Conservation (phyloP, 2,329 filamentous ascomycete genomes). For the Fusarium napiforme region DNA sequence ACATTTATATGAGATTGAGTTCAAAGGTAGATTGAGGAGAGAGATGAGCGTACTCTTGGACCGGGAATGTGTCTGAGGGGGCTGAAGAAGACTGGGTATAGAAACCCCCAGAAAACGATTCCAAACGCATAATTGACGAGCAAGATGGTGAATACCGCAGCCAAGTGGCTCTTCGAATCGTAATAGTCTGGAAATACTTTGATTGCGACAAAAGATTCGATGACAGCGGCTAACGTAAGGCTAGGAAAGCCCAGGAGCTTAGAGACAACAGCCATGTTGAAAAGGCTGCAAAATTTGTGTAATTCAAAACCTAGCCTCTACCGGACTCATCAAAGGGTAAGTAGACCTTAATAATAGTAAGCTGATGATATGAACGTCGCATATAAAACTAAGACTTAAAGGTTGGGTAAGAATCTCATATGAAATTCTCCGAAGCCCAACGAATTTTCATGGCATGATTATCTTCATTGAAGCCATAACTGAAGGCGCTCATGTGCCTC, state of each 20-base stretch:
- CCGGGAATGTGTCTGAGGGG: conserved; percentile 38
- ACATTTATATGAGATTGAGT: neutral
- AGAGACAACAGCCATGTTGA: conserved; percentile 28
- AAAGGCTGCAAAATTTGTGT: neutral
- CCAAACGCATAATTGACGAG: conserved; percentile 37
- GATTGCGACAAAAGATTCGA: conserved; percentile 44
- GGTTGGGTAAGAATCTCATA: neutral
- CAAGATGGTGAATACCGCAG: conserved; percentile 17
- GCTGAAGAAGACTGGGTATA: conserved; percentile 39
- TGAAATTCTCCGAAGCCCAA: neutral
- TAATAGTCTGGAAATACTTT: conserved; percentile 42
- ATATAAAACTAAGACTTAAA: neutral
- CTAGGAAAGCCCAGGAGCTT: conserved; percentile 26
- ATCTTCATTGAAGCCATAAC: neutral
- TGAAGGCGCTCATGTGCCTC: neutral
- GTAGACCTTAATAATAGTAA: neutral
- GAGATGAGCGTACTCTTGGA: conserved; percentile 21
- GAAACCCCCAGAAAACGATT: conserved; percentile 24
- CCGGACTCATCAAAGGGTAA: neutral
- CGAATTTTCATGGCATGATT: neutral
- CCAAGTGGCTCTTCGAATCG: conserved; percentile 22
- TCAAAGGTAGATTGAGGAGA: neutral
- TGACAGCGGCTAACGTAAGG: conserved; percentile 31
- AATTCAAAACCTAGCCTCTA: neutral
- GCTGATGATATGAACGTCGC: neutral